phyloP scores from a whole-genome alignment of 176 grass and related monocot genomes.

The Panicum miliaceum region DNA sequence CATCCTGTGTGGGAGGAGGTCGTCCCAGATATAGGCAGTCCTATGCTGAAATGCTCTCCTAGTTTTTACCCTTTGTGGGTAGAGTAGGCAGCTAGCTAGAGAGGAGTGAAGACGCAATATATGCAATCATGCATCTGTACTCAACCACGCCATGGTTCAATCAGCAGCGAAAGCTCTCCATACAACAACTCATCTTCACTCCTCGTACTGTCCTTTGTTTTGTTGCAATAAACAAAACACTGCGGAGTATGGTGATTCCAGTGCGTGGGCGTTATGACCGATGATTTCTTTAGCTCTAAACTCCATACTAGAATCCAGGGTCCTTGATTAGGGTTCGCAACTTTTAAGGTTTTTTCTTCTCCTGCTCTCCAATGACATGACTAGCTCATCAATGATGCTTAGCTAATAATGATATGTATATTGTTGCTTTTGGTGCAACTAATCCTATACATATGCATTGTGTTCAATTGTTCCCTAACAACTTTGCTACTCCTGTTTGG shows the following conservation, averaged over 20 bases:
- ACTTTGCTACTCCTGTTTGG: slow-evolving; percentile 17
- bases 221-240: slow-evolving; percentile 32
- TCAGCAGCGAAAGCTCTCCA: background rate
- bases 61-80: slow-evolving; percentile 53
- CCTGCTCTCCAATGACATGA: background rate
- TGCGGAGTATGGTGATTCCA: background rate
- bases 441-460: slow-evolving; percentile 11
- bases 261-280: slow-evolving; percentile 26
- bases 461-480: background rate
- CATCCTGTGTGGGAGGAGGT: background rate
- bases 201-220: slow-evolving; percentile 50
- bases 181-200: background rate
- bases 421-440: slow-evolving; percentile 33
- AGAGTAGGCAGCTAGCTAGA: background rate
- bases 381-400: background rate
- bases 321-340: slow-evolving; percentile 37
- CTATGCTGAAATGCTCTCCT: slow-evolving; percentile 11
- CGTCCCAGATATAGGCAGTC: slow-evolving; percentile 21
- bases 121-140: slow-evolving; percentile 33
- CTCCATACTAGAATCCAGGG: slow-evolving; percentile 35
- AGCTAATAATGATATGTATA: background rate
- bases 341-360: slow-evolving; percentile 48
- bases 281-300: slow-evolving; percentile 30
- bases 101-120: slow-evolving; percentile 6
- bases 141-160: background rate